These are phyloP conservation scores for Oryza glumipatula DNA, from an alignment of 176 grass and related monocot genomes.

Conservation along the genomic window DNA sequence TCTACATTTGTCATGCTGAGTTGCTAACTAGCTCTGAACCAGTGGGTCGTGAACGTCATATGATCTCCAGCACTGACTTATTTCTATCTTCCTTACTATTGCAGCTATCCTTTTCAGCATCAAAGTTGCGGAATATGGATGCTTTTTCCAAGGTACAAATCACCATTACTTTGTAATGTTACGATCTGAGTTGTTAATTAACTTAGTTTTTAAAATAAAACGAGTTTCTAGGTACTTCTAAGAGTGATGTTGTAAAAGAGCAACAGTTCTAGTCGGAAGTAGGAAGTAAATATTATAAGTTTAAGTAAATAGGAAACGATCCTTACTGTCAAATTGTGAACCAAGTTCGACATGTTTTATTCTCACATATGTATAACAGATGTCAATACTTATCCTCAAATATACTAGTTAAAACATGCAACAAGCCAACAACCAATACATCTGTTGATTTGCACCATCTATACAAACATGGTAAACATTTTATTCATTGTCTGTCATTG, in stretches of 20 bases:
- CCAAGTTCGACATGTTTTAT: background rate
- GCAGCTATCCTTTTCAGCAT: constrained; percentile 89
- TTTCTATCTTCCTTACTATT: constrained; percentile 32
- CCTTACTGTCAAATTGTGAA: background rate
- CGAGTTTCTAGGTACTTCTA: background rate
- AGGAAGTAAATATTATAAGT: background rate
- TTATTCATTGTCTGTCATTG: background rate
- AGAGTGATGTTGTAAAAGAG: background rate
- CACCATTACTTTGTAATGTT: constrained; percentile 11
- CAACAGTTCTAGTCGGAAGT: background rate
- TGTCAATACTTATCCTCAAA: background rate
- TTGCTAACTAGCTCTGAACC: constrained; percentile 24
- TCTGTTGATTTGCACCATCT: background rate
- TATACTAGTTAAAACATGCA: background rate
- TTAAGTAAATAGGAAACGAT: background rate
- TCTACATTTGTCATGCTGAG: background rate
- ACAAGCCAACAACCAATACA: background rate
- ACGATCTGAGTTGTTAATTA: background rate
- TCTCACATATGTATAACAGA: background rate
- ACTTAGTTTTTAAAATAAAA: background rate
- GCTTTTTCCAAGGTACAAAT: constrained; percentile 77
- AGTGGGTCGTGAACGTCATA: constrained; percentile 3
- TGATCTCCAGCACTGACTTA: constrained; percentile 24
- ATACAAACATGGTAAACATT: constrained; percentile 13
- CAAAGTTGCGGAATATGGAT: constrained; percentile 72